Percentiles rank a stretch among this genome's conserved stretches.
Conservation (phyloP, 2,329 filamentous ascomycete species). For the Colletotrichum caudatum region DNA sequence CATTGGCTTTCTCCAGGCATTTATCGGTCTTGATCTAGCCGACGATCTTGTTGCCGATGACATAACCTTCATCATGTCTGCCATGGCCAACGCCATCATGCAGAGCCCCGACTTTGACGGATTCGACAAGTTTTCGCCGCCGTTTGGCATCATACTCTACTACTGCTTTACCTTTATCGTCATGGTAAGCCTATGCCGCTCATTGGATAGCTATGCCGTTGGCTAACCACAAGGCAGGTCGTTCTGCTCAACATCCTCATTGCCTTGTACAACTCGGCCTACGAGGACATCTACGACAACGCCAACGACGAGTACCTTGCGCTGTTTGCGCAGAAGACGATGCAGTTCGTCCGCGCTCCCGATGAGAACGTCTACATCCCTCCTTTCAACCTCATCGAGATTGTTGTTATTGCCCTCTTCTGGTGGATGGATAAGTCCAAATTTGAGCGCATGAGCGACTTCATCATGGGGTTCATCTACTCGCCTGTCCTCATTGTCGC, state of each 20-base stretch:
- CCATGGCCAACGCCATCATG: slow-evolving; percentile 92
- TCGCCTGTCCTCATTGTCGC: slow-evolving; percentile 84
- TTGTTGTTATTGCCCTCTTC: slow-evolving; percentile 81
- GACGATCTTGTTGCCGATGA: slow-evolving; percentile 79
- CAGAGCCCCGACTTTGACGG: slow-evolving; percentile 89
- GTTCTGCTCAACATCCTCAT: slow-evolving; percentile 95
- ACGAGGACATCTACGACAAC: slow-evolving; percentile 93
- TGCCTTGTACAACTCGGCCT: slow-evolving; percentile 95
- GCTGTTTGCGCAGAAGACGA: slow-evolving; percentile 91
- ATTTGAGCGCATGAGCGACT: slow-evolving; percentile 88
- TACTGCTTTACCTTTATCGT: slow-evolving; percentile 98
- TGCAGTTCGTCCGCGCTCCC: slow-evolving; percentile 95
- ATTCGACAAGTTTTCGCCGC: slow-evolving; percentile 91
- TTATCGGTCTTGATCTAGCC: slow-evolving; percentile 88
- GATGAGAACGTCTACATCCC: slow-evolving; percentile 99
- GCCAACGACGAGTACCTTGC: slow-evolving; percentile 96
- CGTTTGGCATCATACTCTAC: slow-evolving; percentile 94
- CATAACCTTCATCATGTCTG: slow-evolving; percentile 78
- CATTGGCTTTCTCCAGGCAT: slow-evolving; percentile 90
- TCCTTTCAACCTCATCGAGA: slow-evolving; percentile 93
- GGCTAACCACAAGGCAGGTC: slow-evolving; percentile 52
- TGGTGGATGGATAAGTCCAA: slow-evolving; percentile 87
- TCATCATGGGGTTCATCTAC: slow-evolving; percentile 89
- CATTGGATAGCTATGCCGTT: fast-evolving
- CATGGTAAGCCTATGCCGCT: slow-evolving; percentile 71